Conservation (phyloP, 1,284 basidiomycete species). For the Puccinia brachypodii region DNA sequence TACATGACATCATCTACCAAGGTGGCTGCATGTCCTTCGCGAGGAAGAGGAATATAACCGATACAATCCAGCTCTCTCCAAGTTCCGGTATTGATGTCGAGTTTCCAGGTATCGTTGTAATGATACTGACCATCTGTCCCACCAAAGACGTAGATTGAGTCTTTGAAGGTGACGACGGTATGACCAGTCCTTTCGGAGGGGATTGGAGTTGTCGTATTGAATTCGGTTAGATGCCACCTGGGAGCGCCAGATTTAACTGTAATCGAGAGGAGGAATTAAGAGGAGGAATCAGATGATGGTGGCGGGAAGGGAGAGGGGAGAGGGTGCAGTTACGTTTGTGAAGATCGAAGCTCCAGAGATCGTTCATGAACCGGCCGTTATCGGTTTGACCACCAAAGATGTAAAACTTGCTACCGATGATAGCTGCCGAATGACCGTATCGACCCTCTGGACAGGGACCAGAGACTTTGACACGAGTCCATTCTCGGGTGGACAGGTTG, state of each 20-base stretch:
- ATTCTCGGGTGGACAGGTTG: conserved; percentile 88
- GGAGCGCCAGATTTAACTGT: conserved; percentile 61
- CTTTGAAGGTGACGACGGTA: conserved; percentile 78
- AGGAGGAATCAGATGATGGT: conserved; percentile 2
- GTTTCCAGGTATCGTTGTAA: conserved; percentile 99
- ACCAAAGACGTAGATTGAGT: conserved; percentile 88
- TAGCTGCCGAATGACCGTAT: conserved; percentile 93
- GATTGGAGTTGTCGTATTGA: conserved; percentile 70
- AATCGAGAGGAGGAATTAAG: not conserved
- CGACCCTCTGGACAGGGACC: conserved; percentile 78
- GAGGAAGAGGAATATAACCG: conserved; percentile 91
- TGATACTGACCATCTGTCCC: conserved; percentile 98
- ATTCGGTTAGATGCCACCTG: conserved; percentile 54
- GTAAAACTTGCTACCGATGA: conserved; percentile 87
- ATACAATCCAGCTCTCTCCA: conserved; percentile 97
- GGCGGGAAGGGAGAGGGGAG: not conserved
- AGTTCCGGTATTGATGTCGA: conserved; percentile 74
- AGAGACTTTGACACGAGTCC: conserved; percentile 80
- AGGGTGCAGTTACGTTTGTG: conserved; percentile 67
- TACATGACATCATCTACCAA: conserved; percentile 98
- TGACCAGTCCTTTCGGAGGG: conserved; percentile 92
- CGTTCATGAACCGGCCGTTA: conserved; percentile 78
- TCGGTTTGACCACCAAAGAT: conserved; percentile 98
- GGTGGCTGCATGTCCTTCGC: conserved; percentile 95
- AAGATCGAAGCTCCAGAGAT: conserved; percentile 95